phyloP scores from a whole-genome alignment of 306 rosid species.

The Hippophae gyantsensis region DNA sequence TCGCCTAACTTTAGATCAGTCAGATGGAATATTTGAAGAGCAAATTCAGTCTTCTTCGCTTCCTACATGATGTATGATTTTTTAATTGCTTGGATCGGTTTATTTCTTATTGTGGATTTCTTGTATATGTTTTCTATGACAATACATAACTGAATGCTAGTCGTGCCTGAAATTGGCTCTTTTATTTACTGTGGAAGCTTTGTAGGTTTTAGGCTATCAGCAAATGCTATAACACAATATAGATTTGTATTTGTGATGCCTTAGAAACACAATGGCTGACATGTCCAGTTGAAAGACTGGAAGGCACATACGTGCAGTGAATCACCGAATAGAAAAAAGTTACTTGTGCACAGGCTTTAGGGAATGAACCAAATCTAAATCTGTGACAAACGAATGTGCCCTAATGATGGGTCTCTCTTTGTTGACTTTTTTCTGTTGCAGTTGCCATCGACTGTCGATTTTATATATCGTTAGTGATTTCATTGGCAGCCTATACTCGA shows the following conservation, averaged over 20 bases:
- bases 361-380: no score
- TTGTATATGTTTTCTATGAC: no score
- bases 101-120: conserved; percentile 7
- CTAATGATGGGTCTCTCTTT: no score
- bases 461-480: not conserved
- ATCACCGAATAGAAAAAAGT: no score
- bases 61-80: conserved; percentile 72
- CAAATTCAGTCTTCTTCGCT: conserved; percentile 63
- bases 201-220: not conserved
- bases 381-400: no score
- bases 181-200: not conserved
- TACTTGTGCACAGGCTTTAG: no score
- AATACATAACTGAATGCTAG: no score
- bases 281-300: no score
- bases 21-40: conserved; percentile 48
- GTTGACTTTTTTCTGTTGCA: not conserved
- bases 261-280: no score
- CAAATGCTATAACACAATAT: not conserved
- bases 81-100: conserved; percentile 7
- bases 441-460: not conserved
- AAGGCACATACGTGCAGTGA: no score
- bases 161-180: not conserved
- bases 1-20: conserved; percentile 32
- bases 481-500: no score
- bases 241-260: no score